Conservation (phyloP, 768 basidiomycete species). For the Boletus rubescentipes region DNA sequence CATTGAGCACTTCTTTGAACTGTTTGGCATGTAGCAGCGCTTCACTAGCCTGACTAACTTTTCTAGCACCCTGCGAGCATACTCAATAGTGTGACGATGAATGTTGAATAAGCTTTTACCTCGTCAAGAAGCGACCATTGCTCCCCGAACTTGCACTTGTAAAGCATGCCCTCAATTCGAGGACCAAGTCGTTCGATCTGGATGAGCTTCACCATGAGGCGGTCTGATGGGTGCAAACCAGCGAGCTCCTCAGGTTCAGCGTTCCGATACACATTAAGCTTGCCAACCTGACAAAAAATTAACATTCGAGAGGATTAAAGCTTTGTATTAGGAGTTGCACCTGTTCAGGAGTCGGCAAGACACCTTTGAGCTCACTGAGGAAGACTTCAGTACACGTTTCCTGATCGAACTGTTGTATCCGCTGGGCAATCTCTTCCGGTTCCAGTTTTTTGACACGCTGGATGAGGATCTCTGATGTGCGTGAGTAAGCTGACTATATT, state of each 20-base stretch:
- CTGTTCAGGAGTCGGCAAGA: slow-evolving; percentile 90
- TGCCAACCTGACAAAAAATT: slow-evolving; percentile 60
- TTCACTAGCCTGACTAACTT: slow-evolving; percentile 78
- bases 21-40: slow-evolving; percentile 76
- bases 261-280: slow-evolving; percentile 86
- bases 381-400: slow-evolving; percentile 87
- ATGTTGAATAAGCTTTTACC: slow-evolving; percentile 38
- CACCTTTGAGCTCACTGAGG: slow-evolving; percentile 82
- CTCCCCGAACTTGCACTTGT: slow-evolving; percentile 86
- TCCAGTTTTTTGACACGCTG: slow-evolving; percentile 80
- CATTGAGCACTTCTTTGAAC: slow-evolving; percentile 89
- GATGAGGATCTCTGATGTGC: slow-evolving; percentile 78
- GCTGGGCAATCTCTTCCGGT: slow-evolving; percentile 82
- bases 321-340: slow-evolving; percentile 35
- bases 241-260: slow-evolving; percentile 85
- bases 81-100: slow-evolving; percentile 4
- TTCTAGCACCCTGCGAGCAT: slow-evolving; percentile 64
- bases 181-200: slow-evolving; percentile 88
- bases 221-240: slow-evolving; percentile 89
- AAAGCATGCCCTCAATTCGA: slow-evolving; percentile 95
- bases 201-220: slow-evolving; percentile 95
- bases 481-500: neutral
- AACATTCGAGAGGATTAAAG: neutral
- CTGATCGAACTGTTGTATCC: slow-evolving; percentile 84
- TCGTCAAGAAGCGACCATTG: slow-evolving; percentile 80